Evolutionary conservation across 495 filamentous ascomycete species (phyloP).

Genomic region (Aspergillus carlsbadensis): DNA sequence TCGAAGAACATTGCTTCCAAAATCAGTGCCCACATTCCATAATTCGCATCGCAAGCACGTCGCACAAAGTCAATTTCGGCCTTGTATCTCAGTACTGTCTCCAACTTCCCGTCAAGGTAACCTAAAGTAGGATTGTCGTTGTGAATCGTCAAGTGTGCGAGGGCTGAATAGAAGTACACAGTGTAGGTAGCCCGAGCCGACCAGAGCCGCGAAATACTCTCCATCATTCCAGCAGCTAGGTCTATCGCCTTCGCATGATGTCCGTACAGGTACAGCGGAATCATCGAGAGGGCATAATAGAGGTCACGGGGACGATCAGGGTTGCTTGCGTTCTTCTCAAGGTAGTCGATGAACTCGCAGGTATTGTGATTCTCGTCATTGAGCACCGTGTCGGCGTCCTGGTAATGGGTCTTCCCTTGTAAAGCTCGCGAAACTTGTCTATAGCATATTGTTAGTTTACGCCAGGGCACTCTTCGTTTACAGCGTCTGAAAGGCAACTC

Average conservation of each 20-base stretch:
- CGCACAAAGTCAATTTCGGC: conserved; percentile 68
- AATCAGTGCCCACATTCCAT: conserved; percentile 71
- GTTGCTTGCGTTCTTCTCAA: conserved; percentile 50
- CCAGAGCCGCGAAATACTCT: conserved; percentile 64
- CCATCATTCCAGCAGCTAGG: conserved; percentile 60
- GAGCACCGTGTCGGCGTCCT: conserved; percentile 58
- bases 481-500: conserved; percentile 2
- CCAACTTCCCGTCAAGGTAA: conserved; percentile 53
- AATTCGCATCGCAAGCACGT: conserved; percentile 71
- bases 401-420: conserved; percentile 75
- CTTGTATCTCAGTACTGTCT: conserved; percentile 56
- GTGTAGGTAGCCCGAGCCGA: conserved; percentile 66
- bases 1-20: conserved; percentile 74
- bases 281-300: conserved; percentile 71
- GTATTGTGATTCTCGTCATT: conserved; percentile 70
- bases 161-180: conserved; percentile 66
- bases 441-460: conserved; percentile 15
- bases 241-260: conserved; percentile 68
- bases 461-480: no score
- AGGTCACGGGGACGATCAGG: conserved; percentile 61
- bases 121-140: conserved; percentile 52
- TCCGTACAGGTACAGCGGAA: conserved; percentile 72
- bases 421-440: conserved; percentile 75
- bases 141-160: conserved; percentile 63
- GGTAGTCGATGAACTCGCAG: conserved; percentile 58